Percentiles rank a stretch among this genome's conserved stretches.
Evolutionary conservation across 345 rosid genomes (phyloP).

Genomic region (Ricinus communis): DNA sequence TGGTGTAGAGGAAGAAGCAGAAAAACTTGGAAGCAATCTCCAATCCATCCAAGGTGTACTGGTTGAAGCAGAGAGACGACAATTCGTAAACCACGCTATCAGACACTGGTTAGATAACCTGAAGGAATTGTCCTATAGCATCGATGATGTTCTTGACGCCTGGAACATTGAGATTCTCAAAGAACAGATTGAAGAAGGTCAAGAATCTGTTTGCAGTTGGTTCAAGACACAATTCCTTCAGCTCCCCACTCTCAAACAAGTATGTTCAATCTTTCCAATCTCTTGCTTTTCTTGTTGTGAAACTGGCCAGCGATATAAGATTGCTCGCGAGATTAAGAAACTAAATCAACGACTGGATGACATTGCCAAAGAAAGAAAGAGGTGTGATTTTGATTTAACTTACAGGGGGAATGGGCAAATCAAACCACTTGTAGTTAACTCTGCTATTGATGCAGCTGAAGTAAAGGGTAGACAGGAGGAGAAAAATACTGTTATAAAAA

Average conservation of each 20-base stretch:
- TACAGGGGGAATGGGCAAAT: not conserved
- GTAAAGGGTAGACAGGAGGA: not conserved
- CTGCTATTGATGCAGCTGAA: not conserved
- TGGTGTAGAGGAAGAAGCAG: not conserved
- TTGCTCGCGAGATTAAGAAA: not conserved
- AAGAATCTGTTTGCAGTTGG: no score
- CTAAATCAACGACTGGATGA: not conserved
- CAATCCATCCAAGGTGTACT: constrained; percentile 6
- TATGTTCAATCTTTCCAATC: not conserved
- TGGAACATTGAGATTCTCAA: constrained; percentile 5
- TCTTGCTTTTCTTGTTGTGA: not conserved
- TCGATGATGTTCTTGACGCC: constrained; percentile 14
- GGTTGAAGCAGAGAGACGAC: constrained; percentile 5
- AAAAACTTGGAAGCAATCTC: not conserved
- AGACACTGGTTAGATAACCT: constrained; percentile 12
- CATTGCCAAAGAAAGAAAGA: not conserved
- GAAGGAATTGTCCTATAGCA: not conserved
- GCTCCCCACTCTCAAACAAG: not conserved
- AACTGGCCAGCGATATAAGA: not conserved
- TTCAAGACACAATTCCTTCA: no score
- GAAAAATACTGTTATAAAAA: not conserved
- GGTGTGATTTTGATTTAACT: not conserved
- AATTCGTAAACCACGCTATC: not conserved
- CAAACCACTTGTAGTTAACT: not conserved
- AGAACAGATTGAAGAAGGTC: not conserved